Base-by-base conservation (phyloP, 139 green algal species). In the Chlamydomonas asymmetrica region DNA sequence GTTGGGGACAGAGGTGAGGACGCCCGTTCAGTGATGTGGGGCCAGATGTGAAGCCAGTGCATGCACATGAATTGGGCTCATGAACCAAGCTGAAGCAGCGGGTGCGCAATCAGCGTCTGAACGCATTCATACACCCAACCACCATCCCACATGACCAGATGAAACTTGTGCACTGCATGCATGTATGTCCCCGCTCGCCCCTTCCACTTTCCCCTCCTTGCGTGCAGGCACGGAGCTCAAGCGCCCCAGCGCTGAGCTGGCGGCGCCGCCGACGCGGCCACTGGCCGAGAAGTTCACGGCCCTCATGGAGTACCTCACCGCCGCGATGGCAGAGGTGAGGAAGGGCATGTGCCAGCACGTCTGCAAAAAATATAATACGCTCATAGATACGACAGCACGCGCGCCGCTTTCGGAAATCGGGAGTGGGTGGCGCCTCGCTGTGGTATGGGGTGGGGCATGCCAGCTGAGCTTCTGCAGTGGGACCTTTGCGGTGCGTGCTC, bases 201-300 rank as follows among this genome's bases (percentile, higher is more conserved):
- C 25, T 34, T 13, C 54, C 20, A 6, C 43, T 8, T 37, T 40
- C 16, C 32, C 31, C 38, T 23, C 60, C 48, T 45, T 6, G 9
- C 29, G 7, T 37, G 31, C n/a, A 22, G 39, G 66, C 48, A 18
- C 65, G 22, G 49, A 52, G 16, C 40, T 62, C 20, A 54, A 65
- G 29, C 66, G 73, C 7, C 60, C 31, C 34, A 62, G n/a, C 27
- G 85, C 75, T 52, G 76, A 57, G 22, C 45, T 73, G n/a, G 13
- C 82, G 61, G 45, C 29, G 38, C n/a, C 31, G 18, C 64, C 43
- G 39, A 50, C 68, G 18, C 56, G 70, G 37, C 83, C 80, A 23
- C 75, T 88, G 70, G 63, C 66, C 10, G 38, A 71, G 32, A 87
- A 86, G 59, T 72, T 88, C 63, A 62, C 40, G 22, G 59, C 54